Evolutionary conservation across 441 rosid species (phyloP), one percentile per base, ranked within the genome.

Genomic region (Hura crepitans): DNA sequence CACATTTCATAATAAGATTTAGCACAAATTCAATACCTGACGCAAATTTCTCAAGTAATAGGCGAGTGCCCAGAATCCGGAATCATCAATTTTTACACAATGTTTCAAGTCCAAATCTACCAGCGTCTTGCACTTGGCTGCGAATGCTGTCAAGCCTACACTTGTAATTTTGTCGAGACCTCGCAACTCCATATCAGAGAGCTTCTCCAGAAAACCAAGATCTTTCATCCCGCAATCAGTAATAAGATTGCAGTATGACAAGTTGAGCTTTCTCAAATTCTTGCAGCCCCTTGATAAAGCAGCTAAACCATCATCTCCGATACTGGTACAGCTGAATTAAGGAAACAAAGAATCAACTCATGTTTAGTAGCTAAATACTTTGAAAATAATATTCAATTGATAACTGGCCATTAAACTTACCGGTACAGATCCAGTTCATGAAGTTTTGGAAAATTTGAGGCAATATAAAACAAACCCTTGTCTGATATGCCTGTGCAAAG

Each of bases 361-460:
- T 2, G 33, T 66, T 42, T 42, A 33, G 27, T 2, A 35, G 71
- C 61, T n/a, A 45, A 42, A 18, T 43, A 54, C 53, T 57, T 45
- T 57, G 56, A 55, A 50, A n/a, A 58, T 14, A 18, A 33, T 62
- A 68, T 28, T 28, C 35, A 71, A 63, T 30, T 14, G 15, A 72
- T 33, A 30, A 25, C 23, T 31, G 9, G 42, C 68, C 49, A 62
- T 68, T 22, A 68, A 25, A 68, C 81, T 27, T 87, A 89, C 97
- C 91, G 88, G 80, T 93, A 93, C 12, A 93, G 86, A 84, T 93
- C 97, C 62, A 93, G 89, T 68, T 88, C 92, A 15, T 45, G 73
- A 69, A 93, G 87, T 74, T 84, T 83, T 18, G 77, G 58, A 83
- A 93, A 91, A 73, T 79, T 85, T 27, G 89, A 81, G 37, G 89